Base-by-base conservation (phyloP, 78 protist species). In the Dictyostelium intermedium region DNA sequence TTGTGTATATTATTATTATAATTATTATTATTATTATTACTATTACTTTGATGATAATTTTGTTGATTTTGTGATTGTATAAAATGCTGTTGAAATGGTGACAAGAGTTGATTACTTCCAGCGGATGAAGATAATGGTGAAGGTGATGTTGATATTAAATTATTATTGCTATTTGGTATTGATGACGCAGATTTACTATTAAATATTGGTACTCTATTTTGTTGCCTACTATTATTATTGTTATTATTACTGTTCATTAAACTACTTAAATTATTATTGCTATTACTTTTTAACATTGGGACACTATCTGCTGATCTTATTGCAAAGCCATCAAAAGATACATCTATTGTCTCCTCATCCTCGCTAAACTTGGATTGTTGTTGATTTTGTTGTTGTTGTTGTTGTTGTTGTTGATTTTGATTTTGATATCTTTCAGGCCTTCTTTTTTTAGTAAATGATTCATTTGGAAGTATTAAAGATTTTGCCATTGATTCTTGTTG, bases 401-500 rank as follows among this genome's bases (percentile, higher is more conserved):
- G 9, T 39, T 39, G 34, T 6, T 78, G 63, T 41, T 18, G 66
- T 78, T 39, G 76, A 35, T 61, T 27, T 60, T 81, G 85, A 27
- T 37, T 10, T 60, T 82, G 74, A 25, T 72, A 47, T 47, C 69
- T 76, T 39, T 76, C 82, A 13, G 82, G 82, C 27, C 82, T 79
- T 41, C 69, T 79, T 45, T 79, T 79, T 41, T 79, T 79, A 37
- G 66, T 47, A 23, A 32, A 25, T 35, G 45, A n/a, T 79, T 79
- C 84, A 30, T 25, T 45, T 25, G 43, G 43, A 6, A 45, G 82
- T 37, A 76, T 13, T 39, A 76, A 14, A 11, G 84, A 35, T 79
- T 27, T 79, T 56, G n/a, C 35, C 27, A 45, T 79, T 79, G 84
- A 20, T 79, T 79, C 56, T 47, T 79, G 91, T 47, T 85, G 76